phyloP scores from a whole-genome alignment of 805 yeast species.

The Candida gorgasii region DNA sequence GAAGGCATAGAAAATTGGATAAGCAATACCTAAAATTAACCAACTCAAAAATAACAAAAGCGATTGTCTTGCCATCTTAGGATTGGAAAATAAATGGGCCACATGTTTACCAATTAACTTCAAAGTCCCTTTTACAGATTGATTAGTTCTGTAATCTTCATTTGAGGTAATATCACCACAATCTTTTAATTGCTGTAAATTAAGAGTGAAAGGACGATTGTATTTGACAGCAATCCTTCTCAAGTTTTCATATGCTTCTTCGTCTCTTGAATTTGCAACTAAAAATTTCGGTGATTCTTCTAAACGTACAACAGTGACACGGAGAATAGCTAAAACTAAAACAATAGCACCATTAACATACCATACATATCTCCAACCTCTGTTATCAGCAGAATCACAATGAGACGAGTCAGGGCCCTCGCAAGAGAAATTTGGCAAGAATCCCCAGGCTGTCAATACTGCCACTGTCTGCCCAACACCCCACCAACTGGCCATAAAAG shows the following conservation, averaged over 20 bases:
- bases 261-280: slow-evolving; percentile 54
- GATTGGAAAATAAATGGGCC: slow-evolving; percentile 44
- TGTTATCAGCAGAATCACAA: slow-evolving; percentile 50
- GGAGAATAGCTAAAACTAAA: slow-evolving; percentile 31
- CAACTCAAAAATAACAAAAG: slow-evolving; percentile 46
- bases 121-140: slow-evolving; percentile 20
- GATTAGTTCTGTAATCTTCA: slow-evolving; percentile 22
- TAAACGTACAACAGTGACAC: slow-evolving; percentile 36
- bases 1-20: slow-evolving; percentile 55
- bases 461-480: slow-evolving; percentile 62
- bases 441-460: slow-evolving; percentile 56
- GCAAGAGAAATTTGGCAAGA: slow-evolving; percentile 52
- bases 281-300: slow-evolving; percentile 61
- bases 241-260: slow-evolving; percentile 45
- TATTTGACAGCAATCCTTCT: slow-evolving; percentile 49
- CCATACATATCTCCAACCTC: slow-evolving; percentile 63
- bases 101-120: slow-evolving; percentile 36
- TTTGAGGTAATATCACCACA: slow-evolving; percentile 41
- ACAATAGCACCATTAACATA: slow-evolving; percentile 54
- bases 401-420: slow-evolving; percentile 25
- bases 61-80: slow-evolving; percentile 41
- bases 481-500: slow-evolving; percentile 57
- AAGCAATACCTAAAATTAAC: slow-evolving; percentile 57
- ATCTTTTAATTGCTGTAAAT: slow-evolving; percentile 45
- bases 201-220: slow-evolving; percentile 42